A percentile compares a stretch with the other conserved stretches of the same genome.
phyloP scores from a whole-genome alignment of 1,284 basidiomycete species.

The Ceratorhiza oryzae-sativae region DNA sequence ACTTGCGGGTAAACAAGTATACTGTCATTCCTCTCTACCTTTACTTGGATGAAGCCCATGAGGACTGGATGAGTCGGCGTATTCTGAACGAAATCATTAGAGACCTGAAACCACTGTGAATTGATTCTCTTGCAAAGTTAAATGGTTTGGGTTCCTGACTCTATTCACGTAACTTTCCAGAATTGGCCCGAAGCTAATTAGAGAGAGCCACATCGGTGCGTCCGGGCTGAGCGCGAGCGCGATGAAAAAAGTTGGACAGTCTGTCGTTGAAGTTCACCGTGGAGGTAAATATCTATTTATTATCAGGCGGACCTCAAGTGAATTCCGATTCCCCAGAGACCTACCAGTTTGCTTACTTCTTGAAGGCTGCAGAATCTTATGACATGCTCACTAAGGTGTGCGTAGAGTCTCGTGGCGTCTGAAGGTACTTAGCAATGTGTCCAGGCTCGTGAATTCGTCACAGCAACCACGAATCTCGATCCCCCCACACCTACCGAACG shows the following conservation, averaged over 20 bases:
- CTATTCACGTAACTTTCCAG: conserved; percentile 14
- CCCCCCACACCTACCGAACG: background rate
- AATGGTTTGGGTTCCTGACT: background rate
- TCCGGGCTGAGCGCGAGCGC: conserved; percentile 33
- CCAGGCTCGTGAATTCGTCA: conserved; percentile 32
- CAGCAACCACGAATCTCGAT: background rate
- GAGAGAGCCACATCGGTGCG: conserved; percentile 38
- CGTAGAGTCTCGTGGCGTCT: too few species aligned
- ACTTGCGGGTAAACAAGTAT: conserved; percentile 43
- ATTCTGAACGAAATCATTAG: conserved; percentile 42
- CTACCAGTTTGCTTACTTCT: conserved; percentile 45
- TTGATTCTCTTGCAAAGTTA: background rate
- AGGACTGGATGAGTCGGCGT: conserved; percentile 43
- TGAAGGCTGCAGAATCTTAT: conserved; percentile 42
- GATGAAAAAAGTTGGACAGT: conserved; percentile 42
- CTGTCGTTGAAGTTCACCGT: conserved; percentile 44
- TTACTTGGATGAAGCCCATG: conserved; percentile 44
- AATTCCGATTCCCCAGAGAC: conserved; percentile 25
- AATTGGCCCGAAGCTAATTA: conserved; percentile 43
- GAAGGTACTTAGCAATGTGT: background rate
- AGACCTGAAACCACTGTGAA: conserved; percentile 43
- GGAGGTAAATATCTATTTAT: conserved; percentile 36
- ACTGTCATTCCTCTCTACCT: conserved; percentile 44
- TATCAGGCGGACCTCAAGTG: background rate
- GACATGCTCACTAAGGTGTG: conserved; percentile 43